Base-by-base conservation (phyloP, 75 land plant genomes). In the Chamaecyparis obtusa region DNA sequence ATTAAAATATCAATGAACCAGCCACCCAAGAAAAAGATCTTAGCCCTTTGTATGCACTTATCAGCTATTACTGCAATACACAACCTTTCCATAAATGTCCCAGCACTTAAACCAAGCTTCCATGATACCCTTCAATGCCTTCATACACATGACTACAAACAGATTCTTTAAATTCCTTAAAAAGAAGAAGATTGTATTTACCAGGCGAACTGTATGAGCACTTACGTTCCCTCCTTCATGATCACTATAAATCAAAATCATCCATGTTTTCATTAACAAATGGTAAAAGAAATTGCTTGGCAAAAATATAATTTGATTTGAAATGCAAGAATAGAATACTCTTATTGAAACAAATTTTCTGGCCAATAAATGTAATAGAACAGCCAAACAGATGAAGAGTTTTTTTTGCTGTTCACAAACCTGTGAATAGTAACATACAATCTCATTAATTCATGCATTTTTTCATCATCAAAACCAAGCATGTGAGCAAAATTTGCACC, bases 181-280 rank as follows among this genome's bases (percentile, higher is more conserved):
- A 41, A 83, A 39, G 41, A 46, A 37, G 41, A 24, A 48, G 86
- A 46, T 49, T 27, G 41, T 37, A 89, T 93, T 90, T 92, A 98
- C 99, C 88, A 98, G 87, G 85, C 95, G 97, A 56, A 94, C 99
- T 87, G 99, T 92, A 86, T 98, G 99, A 54, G 99, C 99, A 89
- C 99, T 98, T 14, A 96, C 99, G 90, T 98, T 98, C 35, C 99
- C 99, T 89, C 99, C 99, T 90, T 98, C 99, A 88, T 98, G 99
- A 88, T 98, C 99, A 94, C 99, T 98, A 95, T 89, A 88, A 90
- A 27, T 87, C 5, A 85, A 36, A 72, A 44, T 27, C 72, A 72
- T 35, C 41, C 85, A 7, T 48, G 43, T 44, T 43, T 64, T 74
- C 51, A 81, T n/a, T 43, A 24, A 46, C 46, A n/a, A 19, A n/a